Evolutionary conservation across 768 basidiomycete genomes (phyloP).

Genomic region (Boletus bicolor): DNA sequence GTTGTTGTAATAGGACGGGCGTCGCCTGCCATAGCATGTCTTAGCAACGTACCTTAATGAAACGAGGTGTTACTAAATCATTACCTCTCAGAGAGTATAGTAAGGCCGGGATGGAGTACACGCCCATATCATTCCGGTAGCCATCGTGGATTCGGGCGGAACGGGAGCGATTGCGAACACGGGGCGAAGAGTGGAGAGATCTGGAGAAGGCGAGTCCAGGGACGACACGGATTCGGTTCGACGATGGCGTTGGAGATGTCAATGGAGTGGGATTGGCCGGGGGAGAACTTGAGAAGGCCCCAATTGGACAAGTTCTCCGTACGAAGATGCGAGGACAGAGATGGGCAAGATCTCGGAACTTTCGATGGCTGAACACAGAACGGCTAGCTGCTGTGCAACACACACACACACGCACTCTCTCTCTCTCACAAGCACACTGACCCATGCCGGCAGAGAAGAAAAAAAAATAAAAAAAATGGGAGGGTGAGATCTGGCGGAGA

Average conservation of each 20-base stretch:
- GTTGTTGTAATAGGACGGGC: conserved; percentile 32
- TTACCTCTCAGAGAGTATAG: conserved; percentile 35
- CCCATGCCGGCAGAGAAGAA: conserved; percentile 22
- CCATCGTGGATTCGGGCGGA: conserved; percentile 29
- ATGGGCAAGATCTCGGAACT: conserved; percentile 22
- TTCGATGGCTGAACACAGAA: conserved; percentile 11
- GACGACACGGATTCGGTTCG: conserved; percentile 25
- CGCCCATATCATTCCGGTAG: conserved; percentile 35
- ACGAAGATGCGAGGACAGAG: conserved; percentile 15
- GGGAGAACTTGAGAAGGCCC: conserved; percentile 24
- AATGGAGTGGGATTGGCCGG: conserved; percentile 30
- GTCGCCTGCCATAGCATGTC: conserved; percentile 35
- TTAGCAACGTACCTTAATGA: conserved; percentile 39
- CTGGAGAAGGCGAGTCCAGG: conserved; percentile 24
- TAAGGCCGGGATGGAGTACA: conserved; percentile 33
- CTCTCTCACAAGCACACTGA: conserved; percentile 20
- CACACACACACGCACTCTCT: conserved; percentile 4
- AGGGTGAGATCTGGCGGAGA: conserved; percentile 22
- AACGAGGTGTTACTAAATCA: conserved; percentile 36
- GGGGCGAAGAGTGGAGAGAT: conserved; percentile 23
- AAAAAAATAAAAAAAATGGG: conserved; percentile 12
- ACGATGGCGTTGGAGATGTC: conserved; percentile 34
- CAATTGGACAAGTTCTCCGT: conserved; percentile 26
- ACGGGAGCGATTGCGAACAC: conserved; percentile 30
- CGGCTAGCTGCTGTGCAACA: conserved; percentile 14